Evolutionary conservation across 2,329 filamentous ascomycete species (phyloP), one percentile per base, ranked within the genome.

Genomic region (Penicillium glabrum): DNA sequence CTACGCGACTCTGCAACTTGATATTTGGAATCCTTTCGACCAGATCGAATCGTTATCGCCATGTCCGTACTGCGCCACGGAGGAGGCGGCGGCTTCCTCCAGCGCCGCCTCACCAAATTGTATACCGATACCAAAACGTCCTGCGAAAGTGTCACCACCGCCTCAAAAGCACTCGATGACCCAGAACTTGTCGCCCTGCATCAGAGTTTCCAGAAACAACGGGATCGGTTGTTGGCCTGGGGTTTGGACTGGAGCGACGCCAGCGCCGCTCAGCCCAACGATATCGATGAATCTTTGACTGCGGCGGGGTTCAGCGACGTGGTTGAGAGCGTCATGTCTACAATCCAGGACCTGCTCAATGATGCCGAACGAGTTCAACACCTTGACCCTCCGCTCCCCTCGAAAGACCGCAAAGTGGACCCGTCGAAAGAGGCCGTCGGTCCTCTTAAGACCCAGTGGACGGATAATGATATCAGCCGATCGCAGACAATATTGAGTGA

Each of bases 181-280:
- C 83, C 81, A 33, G 83, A 86, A 55, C 78, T 85, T 13, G 77
- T 81, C 24, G 79, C 80, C 27, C 74, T 87, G 37, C 82, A 86
- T 62, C 80, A 81, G 56, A 85, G 83, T 63, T 85, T 85, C 66
- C 78, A 83, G 57, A 86, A 85, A 53, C 85, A 88, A 67, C 85
- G 86, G 67, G 84, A 88, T 69, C 76, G 86, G 21, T 75, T 88
- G 47, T 79, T 87, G 41, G 82, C 85, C 31, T 88, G 86, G 86
- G 86, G 85, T 46, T 73, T 87, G 56, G 83, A 87, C 68, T 88
- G 86, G 86, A 86, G 80, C 70, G 85, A 87, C 68, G 84, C 82
- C 57, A 82, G 79, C 63, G 82, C 80, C 58, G 79, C 78, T 16
- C 75, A 79, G 51, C 79, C 83, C 56, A 83, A 81, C 63, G 81